phyloP scores from a whole-genome alignment of 2,329 filamentous ascomycete species.

The Sclerotinia subarctica region DNA sequence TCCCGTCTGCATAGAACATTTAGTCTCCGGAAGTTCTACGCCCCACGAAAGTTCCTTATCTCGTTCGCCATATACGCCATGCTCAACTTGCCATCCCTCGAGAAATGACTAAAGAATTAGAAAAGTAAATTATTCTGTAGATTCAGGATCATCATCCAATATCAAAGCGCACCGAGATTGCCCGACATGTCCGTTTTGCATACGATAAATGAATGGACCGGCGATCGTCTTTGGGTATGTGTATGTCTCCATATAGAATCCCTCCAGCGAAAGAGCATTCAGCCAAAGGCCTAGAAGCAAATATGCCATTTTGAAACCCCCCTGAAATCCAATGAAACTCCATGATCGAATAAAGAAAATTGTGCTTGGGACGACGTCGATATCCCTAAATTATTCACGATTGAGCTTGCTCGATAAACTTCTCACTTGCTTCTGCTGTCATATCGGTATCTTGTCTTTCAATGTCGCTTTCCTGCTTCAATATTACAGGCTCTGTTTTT shows the following conservation, averaged over 20 bases:
- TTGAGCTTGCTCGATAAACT: constrained; percentile 19
- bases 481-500: constrained; percentile 35
- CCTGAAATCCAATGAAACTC: constrained; percentile 11
- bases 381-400: constrained; percentile 10
- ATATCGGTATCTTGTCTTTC: constrained; percentile 35
- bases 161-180: not conserved
- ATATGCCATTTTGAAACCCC: not conserved
- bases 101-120: not conserved
- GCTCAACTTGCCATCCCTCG: constrained; percentile 23
- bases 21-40: not conserved
- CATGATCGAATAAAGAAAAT: not conserved
- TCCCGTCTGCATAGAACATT: not conserved
- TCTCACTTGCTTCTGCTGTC: constrained; percentile 27
- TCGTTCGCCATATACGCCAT: constrained; percentile 27
- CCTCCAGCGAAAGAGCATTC: not conserved
- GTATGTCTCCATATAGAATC: not conserved
- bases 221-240: not conserved
- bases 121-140: constrained; percentile 6
- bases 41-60: not conserved
- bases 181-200: no score
- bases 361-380: not conserved
- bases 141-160: not conserved
- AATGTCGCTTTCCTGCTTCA: constrained; percentile 38
- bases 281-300: not conserved
- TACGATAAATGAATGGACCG: not conserved